Evolutionary conservation across 192 early-diverging fungal species (phyloP), one percentile per base, ranked within the genome.

Genomic region (Coemansia sp.): DNA sequence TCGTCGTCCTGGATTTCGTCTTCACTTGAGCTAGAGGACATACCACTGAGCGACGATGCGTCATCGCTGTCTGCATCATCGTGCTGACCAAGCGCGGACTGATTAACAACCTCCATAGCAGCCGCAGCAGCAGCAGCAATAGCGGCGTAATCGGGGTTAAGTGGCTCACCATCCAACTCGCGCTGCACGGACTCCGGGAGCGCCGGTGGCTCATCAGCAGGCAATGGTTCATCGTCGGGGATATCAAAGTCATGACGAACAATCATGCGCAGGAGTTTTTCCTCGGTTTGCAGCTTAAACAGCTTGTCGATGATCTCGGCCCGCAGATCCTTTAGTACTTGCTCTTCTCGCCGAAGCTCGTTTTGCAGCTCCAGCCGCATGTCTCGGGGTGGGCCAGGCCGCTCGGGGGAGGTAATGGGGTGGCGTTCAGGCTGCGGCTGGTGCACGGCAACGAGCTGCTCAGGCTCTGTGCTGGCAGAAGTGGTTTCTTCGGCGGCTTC

Each of bases 1-100:
- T 78, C 74, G 4, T 78, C 74, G 59, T 70, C 68, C 61, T 70
- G 74, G 15, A 67, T 64, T 22, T 78, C 74, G 21, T 78, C 74
- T 0, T 67, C 68, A 49, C 74, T 71, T 4, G 71, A 57, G 46
- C 68, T 67, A 0, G 73, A 75, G 9, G 73, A 77, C 67, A 77
- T 77, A 0, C 73, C 73, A 22, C 73, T 77, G 9, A 77, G 45
- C 55, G 68, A 71, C 22, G 51, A 53, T 2, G 17, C 62, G 42
- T 50, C 53, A 11, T 51, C 62, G 25, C 49, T 25, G n/a, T 40
- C 24, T 47, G 19, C 42, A 30, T 52, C 64, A 2, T 24, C 57
- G 15, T 30, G 33, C 44, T 61, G 54, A n/a, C 57, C 49, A 10
- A 39, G 23, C 5, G 9, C 27, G 19, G 27, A 39, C 30, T 34